Evolutionary conservation across 108 stramenopile genomes (phyloP).

Genomic region (Schizochytrium sp.): DNA sequence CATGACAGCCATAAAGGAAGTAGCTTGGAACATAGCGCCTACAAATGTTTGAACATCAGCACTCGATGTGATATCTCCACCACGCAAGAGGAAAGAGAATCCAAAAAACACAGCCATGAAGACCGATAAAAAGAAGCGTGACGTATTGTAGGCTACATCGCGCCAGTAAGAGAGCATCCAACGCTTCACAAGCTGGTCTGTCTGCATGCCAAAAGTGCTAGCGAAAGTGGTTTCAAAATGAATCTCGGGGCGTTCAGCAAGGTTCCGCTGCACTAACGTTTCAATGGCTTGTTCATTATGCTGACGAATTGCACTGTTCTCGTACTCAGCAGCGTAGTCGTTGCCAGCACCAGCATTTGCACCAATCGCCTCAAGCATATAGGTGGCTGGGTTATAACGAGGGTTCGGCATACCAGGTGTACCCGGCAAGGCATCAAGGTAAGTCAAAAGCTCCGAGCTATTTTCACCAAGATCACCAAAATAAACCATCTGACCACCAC

Average conservation of each 20-base stretch:
- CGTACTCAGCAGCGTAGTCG: neutral
- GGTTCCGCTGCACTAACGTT: neutral
- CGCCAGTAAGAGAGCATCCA: conserved; percentile 34
- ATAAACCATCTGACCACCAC: conserved; percentile 68
- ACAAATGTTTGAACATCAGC: neutral
- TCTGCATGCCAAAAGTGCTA: conserved; percentile 58
- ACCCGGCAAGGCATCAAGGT: conserved; percentile 74
- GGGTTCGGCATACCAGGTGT: neutral
- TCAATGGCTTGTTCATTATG: neutral
- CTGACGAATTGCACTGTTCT: neutral
- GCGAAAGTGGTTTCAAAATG: conserved; percentile 55
- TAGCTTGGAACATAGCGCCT: neutral
- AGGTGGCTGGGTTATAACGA: conserved; percentile 16
- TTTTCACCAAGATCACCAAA: conserved; percentile 77
- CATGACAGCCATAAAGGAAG: conserved; percentile 62
- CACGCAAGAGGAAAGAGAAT: neutral
- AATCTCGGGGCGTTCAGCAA: conserved; percentile 70
- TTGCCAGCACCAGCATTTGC: neutral
- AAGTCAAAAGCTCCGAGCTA: conserved; percentile 74
- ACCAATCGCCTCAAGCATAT: conserved; percentile 13
- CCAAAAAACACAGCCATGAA: conserved; percentile 57
- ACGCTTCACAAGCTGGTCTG: neutral
- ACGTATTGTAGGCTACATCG: conserved; percentile 25
- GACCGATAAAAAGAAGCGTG: conserved; percentile 56
- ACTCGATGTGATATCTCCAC: neutral